phyloP scores from a whole-genome alignment of 2,329 filamentous ascomycete species.

The Sordariomycetes sp. region DNA sequence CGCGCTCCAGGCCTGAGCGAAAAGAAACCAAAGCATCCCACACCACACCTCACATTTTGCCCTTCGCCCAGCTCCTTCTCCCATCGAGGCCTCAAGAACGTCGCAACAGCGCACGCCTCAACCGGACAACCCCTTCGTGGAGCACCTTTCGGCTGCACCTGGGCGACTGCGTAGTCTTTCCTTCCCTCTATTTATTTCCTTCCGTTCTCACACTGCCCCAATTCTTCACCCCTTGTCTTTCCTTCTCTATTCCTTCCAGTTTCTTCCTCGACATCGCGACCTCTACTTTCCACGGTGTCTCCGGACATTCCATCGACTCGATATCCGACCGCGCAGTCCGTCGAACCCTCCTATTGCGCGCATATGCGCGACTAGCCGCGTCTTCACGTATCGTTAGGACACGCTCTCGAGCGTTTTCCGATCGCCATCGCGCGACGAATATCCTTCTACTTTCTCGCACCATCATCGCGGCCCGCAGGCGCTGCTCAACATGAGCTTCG shows the following conservation, averaged over 20 bases:
- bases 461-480: background rate
- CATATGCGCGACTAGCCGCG: background rate
- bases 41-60: slow-evolving; percentile 1
- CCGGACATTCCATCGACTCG: background rate
- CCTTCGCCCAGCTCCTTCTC: slow-evolving; percentile 1
- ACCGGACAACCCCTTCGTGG: background rate
- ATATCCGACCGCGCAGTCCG: background rate
- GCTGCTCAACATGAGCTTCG: slow-evolving; percentile 38
- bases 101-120: background rate
- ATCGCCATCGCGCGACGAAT: background rate
- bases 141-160: background rate
- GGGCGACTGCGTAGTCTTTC: background rate
- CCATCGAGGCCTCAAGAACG: background rate
- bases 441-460: background rate
- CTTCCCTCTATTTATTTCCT: background rate
- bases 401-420: background rate
- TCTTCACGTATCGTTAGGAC: background rate
- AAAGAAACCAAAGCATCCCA: slow-evolving; percentile 3
- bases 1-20: background rate
- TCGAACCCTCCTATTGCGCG: background rate
- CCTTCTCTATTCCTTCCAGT: background rate
- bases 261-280: background rate
- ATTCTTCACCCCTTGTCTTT: background rate
- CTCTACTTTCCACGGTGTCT: background rate
- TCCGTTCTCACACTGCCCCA: background rate